Evolutionary conservation across 2,329 filamentous ascomycete species (phyloP), one percentile per base, ranked within the genome.

Genomic region (Colletotrichum higginsianum): DNA sequence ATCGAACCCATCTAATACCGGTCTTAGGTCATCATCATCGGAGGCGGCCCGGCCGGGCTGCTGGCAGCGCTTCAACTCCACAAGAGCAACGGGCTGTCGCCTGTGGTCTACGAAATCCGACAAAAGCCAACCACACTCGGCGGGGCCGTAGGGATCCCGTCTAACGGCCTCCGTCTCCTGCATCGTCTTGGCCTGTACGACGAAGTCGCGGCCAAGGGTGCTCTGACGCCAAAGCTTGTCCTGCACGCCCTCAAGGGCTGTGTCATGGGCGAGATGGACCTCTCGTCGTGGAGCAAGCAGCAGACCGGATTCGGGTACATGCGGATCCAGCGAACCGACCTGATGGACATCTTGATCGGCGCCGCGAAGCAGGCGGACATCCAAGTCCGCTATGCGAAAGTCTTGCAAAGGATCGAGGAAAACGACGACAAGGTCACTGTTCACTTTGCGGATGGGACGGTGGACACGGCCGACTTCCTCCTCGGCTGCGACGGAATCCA

Each of bases 401-500:
- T 44, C 44, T 7, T 61, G 30, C 13, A 11, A 38, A 9, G 46
- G 6, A 57, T 71, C 21, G 63, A 57, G 16, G 67, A 67, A 35
- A 26, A 50, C n/a, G 44, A 57, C 57, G 3, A 52, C 0, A 21
- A 26, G 18, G 63, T 79, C 6, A 73, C 71, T 0, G 75, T 84
- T 46, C 74, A 38, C 6, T 85, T 86, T 53, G 72, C 76, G 0
- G 84, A 86, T 52, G 83, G 83, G 0, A 80, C 81, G 0, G 79
- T 77, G 0, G 82, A 79, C 3, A 75, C 77, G 3, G 81, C 83
- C 7, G 82, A 83, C 44, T 81, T 79, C 2, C 57, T 78, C 53
- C 72, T 84, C 16, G 82, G 81, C 0, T 83, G 82, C 73, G 82
- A 84, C 74, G 82, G 82, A 2, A 81, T 83, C 35, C 82, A 83